Evolutionary conservation across 768 basidiomycete genomes (phyloP).

Genomic region (Leccinum obscurum): DNA sequence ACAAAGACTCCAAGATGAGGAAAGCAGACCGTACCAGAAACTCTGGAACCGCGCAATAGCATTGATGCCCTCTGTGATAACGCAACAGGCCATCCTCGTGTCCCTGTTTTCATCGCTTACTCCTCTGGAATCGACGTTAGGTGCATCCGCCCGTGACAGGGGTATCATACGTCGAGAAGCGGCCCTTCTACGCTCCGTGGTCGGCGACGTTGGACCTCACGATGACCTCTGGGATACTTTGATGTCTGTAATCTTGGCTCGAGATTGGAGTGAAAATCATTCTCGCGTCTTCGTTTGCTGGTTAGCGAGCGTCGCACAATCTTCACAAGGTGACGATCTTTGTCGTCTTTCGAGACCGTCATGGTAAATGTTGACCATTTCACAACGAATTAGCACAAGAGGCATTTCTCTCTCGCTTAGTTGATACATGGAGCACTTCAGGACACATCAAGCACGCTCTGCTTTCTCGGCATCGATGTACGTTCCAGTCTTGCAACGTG

Average conservation of each 20-base stretch:
- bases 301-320: slow-evolving; percentile 50
- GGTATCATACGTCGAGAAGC: slow-evolving; percentile 55
- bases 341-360: neutral
- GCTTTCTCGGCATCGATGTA: slow-evolving; percentile 74
- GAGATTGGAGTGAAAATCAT: slow-evolving; percentile 59
- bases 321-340: slow-evolving; percentile 31
- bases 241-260: slow-evolving; percentile 48
- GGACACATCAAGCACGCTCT: slow-evolving; percentile 82
- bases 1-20: slow-evolving; percentile 30
- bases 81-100: slow-evolving; percentile 55
- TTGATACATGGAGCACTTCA: slow-evolving; percentile 71
- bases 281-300: slow-evolving; percentile 71
- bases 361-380: slow-evolving; percentile 7
- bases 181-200: slow-evolving; percentile 45
- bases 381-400: slow-evolving; percentile 38
- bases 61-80: slow-evolving; percentile 49
- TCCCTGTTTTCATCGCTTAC: slow-evolving; percentile 58
- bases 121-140: slow-evolving; percentile 31
- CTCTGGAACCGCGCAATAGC: slow-evolving; percentile 51
- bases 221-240: slow-evolving; percentile 52
- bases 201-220: slow-evolving; percentile 50
- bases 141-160: slow-evolving; percentile 36
- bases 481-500: slow-evolving; percentile 29
- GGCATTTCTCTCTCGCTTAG: slow-evolving; percentile 45
- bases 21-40: slow-evolving; percentile 40